phyloP scores from a whole-genome alignment of 176 grass and related monocot genomes.

The Melocanna baccifera region DNA sequence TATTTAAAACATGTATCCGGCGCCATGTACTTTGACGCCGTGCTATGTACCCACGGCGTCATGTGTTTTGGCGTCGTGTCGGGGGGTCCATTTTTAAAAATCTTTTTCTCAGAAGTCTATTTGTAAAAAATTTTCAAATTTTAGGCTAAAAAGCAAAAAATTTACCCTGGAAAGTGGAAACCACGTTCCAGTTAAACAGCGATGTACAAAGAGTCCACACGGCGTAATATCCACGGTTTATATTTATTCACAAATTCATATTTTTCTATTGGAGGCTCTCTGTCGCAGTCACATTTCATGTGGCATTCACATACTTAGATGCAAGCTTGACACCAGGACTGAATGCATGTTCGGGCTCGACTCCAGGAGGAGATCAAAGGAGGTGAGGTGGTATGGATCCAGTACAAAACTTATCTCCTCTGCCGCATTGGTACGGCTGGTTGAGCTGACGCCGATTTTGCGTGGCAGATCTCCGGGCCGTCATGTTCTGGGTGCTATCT shows the following conservation, averaged over 20 bases:
- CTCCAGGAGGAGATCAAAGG: conserved; percentile 67
- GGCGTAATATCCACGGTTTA: background rate
- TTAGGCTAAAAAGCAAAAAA: no score
- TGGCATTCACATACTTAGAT: conserved; percentile 17
- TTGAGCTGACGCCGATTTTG: no score
- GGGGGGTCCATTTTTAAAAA: no score
- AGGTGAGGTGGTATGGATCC: conserved; percentile 64
- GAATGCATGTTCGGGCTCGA: background rate
- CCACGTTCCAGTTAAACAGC: background rate
- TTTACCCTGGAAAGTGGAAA: background rate
- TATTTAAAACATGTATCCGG: no score
- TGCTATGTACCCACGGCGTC: no score
- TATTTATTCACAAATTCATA: background rate
- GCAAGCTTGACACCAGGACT: background rate
- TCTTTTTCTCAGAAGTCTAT: no score
- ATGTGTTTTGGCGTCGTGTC: no score
- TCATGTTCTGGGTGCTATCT: background rate
- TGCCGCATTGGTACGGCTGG: conserved; percentile 54
- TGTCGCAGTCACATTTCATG: background rate
- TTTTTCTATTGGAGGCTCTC: background rate
- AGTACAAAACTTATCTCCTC: conserved; percentile 52
- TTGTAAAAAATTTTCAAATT: no score
- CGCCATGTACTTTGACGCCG: no score
- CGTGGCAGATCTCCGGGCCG: no score
- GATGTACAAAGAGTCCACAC: background rate